Base-by-base conservation (phyloP, 1,284 basidiomycete species). In the Paramarasmius palmivorus region DNA sequence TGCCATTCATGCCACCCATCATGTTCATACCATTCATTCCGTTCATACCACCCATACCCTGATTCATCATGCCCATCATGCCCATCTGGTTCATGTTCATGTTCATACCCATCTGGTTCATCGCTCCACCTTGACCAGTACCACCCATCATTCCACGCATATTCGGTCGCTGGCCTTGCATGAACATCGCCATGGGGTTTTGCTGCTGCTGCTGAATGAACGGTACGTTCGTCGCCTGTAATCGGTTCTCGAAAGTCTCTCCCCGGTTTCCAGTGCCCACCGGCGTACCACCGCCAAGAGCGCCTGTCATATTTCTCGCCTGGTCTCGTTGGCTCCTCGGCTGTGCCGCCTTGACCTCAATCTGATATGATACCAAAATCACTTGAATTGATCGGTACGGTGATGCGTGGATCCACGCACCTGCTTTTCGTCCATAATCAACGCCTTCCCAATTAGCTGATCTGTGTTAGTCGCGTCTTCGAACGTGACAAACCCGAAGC, bases 401-500 rank as follows among this genome's bases (percentile, higher is more conserved):
- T 12, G 23, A 36, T 4, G 26, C 5, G 39, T 1, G 20, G 17
- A 14, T 22, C 19, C 19, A 63, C 70, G 51, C 53, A 87, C 90
- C 78, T 87, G 79, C 64, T 92, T 91, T 50, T 91, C 91, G 59
- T 93, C 91, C 44, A 93, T 69, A 39, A 88, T 75, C 32, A 92
- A 75, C 19, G 81, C 70, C 63, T 87, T 83, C 4, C 83, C 84
- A 55, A 93, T 83, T 9, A 90, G 78, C 55, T 84, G 82, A 38
- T 90, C 86, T 12, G 89, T 84, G 57, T 85, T 84, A 36, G 73
- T 77, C 23, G 85, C 81, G 57, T 93, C 90, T 64, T 92, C 88
- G 67, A 94, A 96, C 0, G 93, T 96, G 29, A 96, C 87, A 63
- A 97, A 97, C 1, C 94, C 94, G 61, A 95, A 97, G 1, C 95